phyloP scores from a whole-genome alignment of 2,329 filamentous ascomycete genomes.

The Trichoderma asperellum region DNA sequence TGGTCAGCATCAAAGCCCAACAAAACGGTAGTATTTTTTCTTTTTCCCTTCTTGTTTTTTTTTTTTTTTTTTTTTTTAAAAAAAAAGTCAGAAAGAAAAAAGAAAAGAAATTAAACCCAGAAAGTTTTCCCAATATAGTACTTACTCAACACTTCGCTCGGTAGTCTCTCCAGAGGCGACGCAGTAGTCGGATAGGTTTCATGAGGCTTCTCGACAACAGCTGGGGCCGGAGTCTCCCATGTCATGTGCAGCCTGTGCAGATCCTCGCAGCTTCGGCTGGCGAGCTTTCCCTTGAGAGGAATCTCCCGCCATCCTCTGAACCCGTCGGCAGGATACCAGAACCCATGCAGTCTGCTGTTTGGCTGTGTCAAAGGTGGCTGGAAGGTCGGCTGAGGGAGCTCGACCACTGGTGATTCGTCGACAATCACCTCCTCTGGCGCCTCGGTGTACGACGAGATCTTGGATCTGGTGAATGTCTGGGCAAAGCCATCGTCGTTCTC shows the following conservation, averaged over 20 bases:
- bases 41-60: background rate
- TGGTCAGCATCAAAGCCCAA: conserved; percentile 1
- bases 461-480: conserved; percentile 66
- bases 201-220: conserved; percentile 38
- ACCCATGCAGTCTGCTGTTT: conserved; percentile 60
- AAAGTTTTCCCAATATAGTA: background rate
- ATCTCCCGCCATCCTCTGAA: conserved; percentile 68
- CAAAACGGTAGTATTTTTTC: background rate
- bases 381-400: conserved; percentile 52
- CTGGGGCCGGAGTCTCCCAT: conserved; percentile 52
- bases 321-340: conserved; percentile 61
- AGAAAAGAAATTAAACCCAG: background rate
- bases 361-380: conserved; percentile 59
- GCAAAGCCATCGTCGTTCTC: conserved; percentile 62
- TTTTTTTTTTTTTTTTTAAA: background rate
- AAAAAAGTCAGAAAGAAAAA: background rate
- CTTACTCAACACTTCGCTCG: conserved; percentile 72
- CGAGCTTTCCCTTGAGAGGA: conserved; percentile 60
- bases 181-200: conserved; percentile 48
- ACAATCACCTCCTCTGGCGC: conserved; percentile 58
- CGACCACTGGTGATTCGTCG: conserved; percentile 50
- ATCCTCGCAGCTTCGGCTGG: conserved; percentile 65
- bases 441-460: conserved; percentile 62
- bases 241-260: conserved; percentile 59
- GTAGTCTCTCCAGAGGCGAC: conserved; percentile 68